A percentile compares a stretch with the other conserved stretches of the same genome.
Evolutionary conservation across 2,329 filamentous ascomycete genomes (phyloP).

Genomic region (Hypoxylon sp.): DNA sequence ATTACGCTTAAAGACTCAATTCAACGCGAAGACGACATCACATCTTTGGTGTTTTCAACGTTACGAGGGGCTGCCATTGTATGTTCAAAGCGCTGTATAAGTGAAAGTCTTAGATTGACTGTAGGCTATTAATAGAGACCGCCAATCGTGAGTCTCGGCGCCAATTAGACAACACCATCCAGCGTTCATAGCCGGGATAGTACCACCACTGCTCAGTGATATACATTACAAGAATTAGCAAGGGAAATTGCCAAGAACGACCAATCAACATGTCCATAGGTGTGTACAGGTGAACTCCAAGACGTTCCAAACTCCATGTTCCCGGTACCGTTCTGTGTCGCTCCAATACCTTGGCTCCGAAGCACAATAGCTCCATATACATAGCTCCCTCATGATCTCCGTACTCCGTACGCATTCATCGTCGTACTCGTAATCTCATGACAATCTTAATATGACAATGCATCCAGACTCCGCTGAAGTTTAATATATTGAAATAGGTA

Average conservation of each 20-base stretch:
- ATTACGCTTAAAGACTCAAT: too few relatives aligned
- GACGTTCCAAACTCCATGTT: slow-evolving; percentile 22
- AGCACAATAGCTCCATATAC: neutral
- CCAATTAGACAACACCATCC: slow-evolving; percentile 4
- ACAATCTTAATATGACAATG: slow-evolving; percentile 26
- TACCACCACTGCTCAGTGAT: slow-evolving; percentile 13
- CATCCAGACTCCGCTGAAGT: slow-evolving; percentile 14
- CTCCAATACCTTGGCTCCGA: slow-evolving; percentile 3
- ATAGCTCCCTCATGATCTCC: slow-evolving; percentile 4
- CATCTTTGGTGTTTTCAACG: too few relatives aligned
- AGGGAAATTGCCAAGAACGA: slow-evolving; percentile 15
- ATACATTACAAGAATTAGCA: slow-evolving; percentile 29
- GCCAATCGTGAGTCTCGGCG: neutral
- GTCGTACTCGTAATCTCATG: slow-evolving; percentile 37
- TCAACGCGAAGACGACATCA: too few relatives aligned
- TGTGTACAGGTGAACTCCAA: slow-evolving; percentile 36
- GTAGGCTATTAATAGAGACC: slow-evolving; percentile 7
- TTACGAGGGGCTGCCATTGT: neutral
- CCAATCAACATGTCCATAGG: slow-evolving; percentile 23
- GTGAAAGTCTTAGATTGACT: slow-evolving; percentile 16
- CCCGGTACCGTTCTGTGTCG: slow-evolving; percentile 2
- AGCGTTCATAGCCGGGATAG: slow-evolving; percentile 11
- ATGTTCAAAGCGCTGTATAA: neutral
- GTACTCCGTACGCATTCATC: slow-evolving; percentile 21
- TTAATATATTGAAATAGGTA: slow-evolving; percentile 20